phyloP scores from a whole-genome alignment of 2,329 filamentous ascomycete species.

The Ilyonectria mors-panacis region DNA sequence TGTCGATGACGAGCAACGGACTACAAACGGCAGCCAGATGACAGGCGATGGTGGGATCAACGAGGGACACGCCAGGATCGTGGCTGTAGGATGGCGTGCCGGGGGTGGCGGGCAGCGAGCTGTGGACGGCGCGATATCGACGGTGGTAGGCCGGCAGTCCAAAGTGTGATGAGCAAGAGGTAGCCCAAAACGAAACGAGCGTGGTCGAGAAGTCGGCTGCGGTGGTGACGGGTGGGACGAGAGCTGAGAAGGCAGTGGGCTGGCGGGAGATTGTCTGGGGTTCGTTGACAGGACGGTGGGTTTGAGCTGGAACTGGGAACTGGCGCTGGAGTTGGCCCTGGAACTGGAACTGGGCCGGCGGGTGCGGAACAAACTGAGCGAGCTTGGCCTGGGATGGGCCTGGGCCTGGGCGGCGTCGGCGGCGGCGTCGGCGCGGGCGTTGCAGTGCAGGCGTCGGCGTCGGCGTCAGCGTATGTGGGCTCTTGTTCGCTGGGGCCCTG shows the following conservation, averaged over 20 bases:
- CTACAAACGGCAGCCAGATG: slow-evolving; percentile 38
- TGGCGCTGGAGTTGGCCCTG: slow-evolving; percentile 26
- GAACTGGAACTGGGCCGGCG: slow-evolving; percentile 27
- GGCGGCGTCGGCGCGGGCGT: slow-evolving; percentile 6
- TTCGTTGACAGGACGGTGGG: slow-evolving; percentile 39
- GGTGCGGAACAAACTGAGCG: slow-evolving; percentile 43
- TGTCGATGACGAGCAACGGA: slow-evolving; percentile 30
- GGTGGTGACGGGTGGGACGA: slow-evolving; percentile 50
- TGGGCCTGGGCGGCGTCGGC: slow-evolving; percentile 7
- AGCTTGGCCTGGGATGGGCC: slow-evolving; percentile 11
- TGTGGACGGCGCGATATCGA: slow-evolving; percentile 39
- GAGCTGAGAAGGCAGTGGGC: slow-evolving; percentile 48
- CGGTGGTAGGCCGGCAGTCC: slow-evolving; percentile 35
- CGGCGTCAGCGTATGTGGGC: slow-evolving; percentile 1
- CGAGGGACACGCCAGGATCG: slow-evolving; percentile 45
- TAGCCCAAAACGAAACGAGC: slow-evolving; percentile 39
- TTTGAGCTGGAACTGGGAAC: slow-evolving; percentile 36
- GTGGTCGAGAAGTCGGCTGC: slow-evolving; percentile 40
- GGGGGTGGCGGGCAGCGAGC: slow-evolving; percentile 38
- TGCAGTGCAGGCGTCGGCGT: slow-evolving; percentile 18
- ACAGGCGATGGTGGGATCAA: slow-evolving; percentile 42
- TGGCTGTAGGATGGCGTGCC: slow-evolving; percentile 46
- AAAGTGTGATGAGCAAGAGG: slow-evolving; percentile 35
- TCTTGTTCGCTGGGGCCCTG: slow-evolving; percentile 7
- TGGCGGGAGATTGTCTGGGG: slow-evolving; percentile 42